Percentiles rank a stretch among this genome's conserved stretches.
phyloP scores from a whole-genome alignment of 2,329 filamentous ascomycete genomes.

The Exophiala spinifera region DNA sequence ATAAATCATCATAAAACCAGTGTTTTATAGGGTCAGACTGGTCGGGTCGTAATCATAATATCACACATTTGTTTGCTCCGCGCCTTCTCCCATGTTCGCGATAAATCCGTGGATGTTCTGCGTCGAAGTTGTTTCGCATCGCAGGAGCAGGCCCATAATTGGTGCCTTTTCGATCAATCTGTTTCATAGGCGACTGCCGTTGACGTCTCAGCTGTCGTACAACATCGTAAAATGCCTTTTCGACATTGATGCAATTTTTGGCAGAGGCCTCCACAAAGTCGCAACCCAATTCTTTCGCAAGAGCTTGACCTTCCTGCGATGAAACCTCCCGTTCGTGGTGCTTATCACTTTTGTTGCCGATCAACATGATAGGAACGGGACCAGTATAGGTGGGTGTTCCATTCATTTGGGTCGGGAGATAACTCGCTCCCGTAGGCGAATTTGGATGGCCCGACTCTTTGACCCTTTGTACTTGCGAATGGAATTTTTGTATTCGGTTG shows the following conservation, averaged over 20 bases:
- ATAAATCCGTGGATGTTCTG: slow-evolving; percentile 24
- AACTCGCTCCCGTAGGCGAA: slow-evolving; percentile 51
- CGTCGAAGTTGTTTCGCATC: slow-evolving; percentile 14
- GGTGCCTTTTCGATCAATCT: slow-evolving; percentile 23
- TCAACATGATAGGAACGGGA: slow-evolving; percentile 90
- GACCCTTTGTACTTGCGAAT: slow-evolving; percentile 94
- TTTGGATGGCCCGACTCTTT: slow-evolving; percentile 73
- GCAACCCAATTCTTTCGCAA: slow-evolving; percentile 88
- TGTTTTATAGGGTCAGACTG: background rate
- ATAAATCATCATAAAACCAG: slow-evolving; percentile 11
- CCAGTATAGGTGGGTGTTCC: slow-evolving; percentile 42
- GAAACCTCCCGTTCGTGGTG: slow-evolving; percentile 95
- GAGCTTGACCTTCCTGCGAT: slow-evolving; percentile 87
- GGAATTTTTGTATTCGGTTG: slow-evolving; percentile 88
- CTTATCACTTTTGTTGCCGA: slow-evolving; percentile 97
- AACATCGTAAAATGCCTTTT: slow-evolving; percentile 98
- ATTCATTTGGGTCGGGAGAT: slow-evolving; percentile 49
- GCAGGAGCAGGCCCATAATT: slow-evolving; percentile 15
- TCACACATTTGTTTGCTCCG: slow-evolving; percentile 23
- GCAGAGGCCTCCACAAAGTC: slow-evolving; percentile 96
- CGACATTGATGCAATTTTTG: slow-evolving; percentile 97
- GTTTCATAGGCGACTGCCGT: slow-evolving; percentile 52
- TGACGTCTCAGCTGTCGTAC: slow-evolving; percentile 86
- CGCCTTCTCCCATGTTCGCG: slow-evolving; percentile 23
- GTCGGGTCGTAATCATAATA: slow-evolving; percentile 22